phyloP scores from a whole-genome alignment of 441 rosid genomes.

The Adansonia gregorii region DNA sequence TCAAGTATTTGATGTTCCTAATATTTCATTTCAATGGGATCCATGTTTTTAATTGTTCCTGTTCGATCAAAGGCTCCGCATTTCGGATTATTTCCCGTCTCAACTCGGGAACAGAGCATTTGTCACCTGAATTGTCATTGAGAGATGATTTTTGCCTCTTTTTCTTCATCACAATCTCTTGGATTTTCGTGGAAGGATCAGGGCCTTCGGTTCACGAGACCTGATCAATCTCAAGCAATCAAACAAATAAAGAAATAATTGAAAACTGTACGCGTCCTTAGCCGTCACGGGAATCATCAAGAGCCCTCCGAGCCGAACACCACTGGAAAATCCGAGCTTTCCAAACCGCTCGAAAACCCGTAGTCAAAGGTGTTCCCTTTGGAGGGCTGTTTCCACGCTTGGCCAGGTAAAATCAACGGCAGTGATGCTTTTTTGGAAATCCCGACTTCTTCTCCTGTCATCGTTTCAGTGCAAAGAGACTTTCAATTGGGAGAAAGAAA shows the following conservation, averaged over 20 bases:
- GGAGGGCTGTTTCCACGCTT: slow-evolving; percentile 46
- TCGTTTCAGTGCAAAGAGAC: slow-evolving; percentile 56
- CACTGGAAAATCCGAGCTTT: slow-evolving; percentile 38
- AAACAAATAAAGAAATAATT: slow-evolving; percentile 68
- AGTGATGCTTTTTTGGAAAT: slow-evolving; percentile 51
- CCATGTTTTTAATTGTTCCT: slow-evolving; percentile 77
- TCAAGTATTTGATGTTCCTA: slow-evolving; percentile 53
- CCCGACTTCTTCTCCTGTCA: slow-evolving; percentile 63
- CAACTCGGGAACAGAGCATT: slow-evolving; percentile 46
- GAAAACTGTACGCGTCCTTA: slow-evolving; percentile 67
- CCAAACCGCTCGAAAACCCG: slow-evolving; percentile 53
- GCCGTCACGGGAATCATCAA: slow-evolving; percentile 56
- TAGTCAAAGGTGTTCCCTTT: slow-evolving; percentile 52
- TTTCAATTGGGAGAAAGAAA: slow-evolving; percentile 44
- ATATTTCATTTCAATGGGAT: slow-evolving; percentile 60
- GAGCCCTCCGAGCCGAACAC: slow-evolving; percentile 65
- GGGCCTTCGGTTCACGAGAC: slow-evolving; percentile 48
- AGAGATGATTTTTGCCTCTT: slow-evolving; percentile 20
- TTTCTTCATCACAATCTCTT: slow-evolving; percentile 59
- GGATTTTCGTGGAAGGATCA: slow-evolving; percentile 42
- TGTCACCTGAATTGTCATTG: slow-evolving; percentile 30
- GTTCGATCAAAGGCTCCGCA: slow-evolving; percentile 56
- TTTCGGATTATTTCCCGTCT: slow-evolving; percentile 46
- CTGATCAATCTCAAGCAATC: slow-evolving; percentile 51
- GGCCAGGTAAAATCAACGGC: slow-evolving; percentile 51